Conservation (phyloP, 2,329 filamentous ascomycete genomes). For the Trichoderma gracile region DNA sequence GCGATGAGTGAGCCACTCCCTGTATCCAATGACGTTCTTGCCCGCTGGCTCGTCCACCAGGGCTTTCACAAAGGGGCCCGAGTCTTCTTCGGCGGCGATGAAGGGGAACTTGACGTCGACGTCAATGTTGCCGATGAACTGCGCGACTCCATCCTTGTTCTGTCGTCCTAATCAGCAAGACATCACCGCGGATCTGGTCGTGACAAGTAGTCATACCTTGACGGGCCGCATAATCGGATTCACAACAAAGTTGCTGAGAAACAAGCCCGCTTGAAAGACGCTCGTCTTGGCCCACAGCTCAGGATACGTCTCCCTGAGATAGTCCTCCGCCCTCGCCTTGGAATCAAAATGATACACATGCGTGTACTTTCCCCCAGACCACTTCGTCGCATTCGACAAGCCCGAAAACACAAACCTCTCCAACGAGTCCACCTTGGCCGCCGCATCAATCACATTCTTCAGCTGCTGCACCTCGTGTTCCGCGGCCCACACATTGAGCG, state of each 20-base stretch:
- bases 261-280: background rate
- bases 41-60: slow-evolving; percentile 30
- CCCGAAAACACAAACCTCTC: slow-evolving; percentile 44
- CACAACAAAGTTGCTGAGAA: background rate
- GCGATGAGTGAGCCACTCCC: slow-evolving; percentile 29
- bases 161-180: background rate
- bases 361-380: slow-evolving; percentile 6
- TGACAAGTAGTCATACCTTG: background rate
- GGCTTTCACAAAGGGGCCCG: slow-evolving; percentile 31
- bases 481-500: slow-evolving; percentile 28
- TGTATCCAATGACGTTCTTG: slow-evolving; percentile 32
- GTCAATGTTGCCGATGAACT: slow-evolving; percentile 28
- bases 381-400: slow-evolving; percentile 38
- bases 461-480: slow-evolving; percentile 39
- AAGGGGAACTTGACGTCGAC: slow-evolving; percentile 30
- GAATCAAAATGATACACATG: slow-evolving; percentile 17
- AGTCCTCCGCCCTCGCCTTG: slow-evolving; percentile 11
- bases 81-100: slow-evolving; percentile 34
- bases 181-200: background rate
- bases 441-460: slow-evolving; percentile 41
- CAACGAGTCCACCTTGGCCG: slow-evolving; percentile 35
- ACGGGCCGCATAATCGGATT: background rate
- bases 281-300: slow-evolving; percentile 4
- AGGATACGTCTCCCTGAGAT: background rate
- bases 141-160: slow-evolving; percentile 27